Evolutionary conservation across 2,329 filamentous ascomycete species (phyloP), one percentile per base, ranked within the genome.

Genomic region (Didymellaceae sp.): DNA sequence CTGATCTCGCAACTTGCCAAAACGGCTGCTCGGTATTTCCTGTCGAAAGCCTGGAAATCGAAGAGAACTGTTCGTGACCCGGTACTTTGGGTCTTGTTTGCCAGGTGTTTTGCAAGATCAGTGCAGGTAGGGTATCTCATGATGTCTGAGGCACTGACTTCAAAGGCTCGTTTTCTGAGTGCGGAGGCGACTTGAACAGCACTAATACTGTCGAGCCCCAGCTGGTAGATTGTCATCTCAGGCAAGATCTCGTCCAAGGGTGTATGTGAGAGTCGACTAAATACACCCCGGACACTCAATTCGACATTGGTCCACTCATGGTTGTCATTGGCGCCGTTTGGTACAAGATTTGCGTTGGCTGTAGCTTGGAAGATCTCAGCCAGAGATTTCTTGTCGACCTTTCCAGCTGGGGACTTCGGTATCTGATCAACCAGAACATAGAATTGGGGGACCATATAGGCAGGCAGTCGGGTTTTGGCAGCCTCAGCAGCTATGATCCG

Each of bases 131-230:
- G 67, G 45, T 73, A 61, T 45, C 89, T 86, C 45, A 97, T 81
- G 11, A 97, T 85, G 68, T 96, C 89, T 1, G 85, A 82, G 0
- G 89, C 86, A 1, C 85, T 84, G 0, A 91, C 72, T 1, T 70
- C 64, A 30, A 85, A 75, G 0, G 85, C 86, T 14, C 80, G 63
- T 30, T 79, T 81, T 14, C 87, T 84, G 13, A 97, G 76, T 20
- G 80, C 75, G 1, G 84, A 80, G 0, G 91, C 89, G 8, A 96
- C 78, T 64, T 96, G 91, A 13, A 84, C 80, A 0, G 91, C 89
- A 53, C 88, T 92, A 63, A 97, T 94, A 67, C 92, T 97, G 72
- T 97, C 92, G 3, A 97, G 77, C 0, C 93, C 93, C n/a, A 96
- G 82, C 50, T 88, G 86, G 62, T 93, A 96, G 39, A 97, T 90